Evolutionary conservation across 2,329 filamentous ascomycete species (phyloP).

Genomic region (Anisogramma anomala): DNA sequence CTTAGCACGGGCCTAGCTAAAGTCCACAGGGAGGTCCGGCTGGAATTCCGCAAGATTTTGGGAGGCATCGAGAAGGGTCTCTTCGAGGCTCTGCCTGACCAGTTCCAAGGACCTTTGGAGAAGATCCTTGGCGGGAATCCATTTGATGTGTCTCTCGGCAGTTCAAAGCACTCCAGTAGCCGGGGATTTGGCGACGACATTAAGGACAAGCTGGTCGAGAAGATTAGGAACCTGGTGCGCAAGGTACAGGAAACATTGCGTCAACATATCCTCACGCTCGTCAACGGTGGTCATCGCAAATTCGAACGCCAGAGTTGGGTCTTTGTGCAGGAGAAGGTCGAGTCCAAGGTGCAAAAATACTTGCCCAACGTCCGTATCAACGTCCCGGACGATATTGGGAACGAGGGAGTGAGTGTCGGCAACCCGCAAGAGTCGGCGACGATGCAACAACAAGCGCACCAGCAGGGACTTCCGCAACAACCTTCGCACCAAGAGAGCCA

Average conservation of each 20-base stretch:
- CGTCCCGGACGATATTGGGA: constrained; percentile 35
- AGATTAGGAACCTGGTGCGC: constrained; percentile 32
- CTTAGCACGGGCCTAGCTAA: constrained; percentile 32
- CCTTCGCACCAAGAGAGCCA: not conserved
- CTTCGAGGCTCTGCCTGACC: constrained; percentile 32
- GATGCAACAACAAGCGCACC: not conserved
- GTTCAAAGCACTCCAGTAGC: constrained; percentile 17
- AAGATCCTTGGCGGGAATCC: constrained; percentile 36
- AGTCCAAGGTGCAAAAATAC: constrained; percentile 34
- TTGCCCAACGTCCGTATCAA: constrained; percentile 33
- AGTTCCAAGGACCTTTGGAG: constrained; percentile 32
- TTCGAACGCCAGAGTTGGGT: constrained; percentile 35
- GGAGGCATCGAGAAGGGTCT: constrained; percentile 34
- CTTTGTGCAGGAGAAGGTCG: constrained; percentile 34
- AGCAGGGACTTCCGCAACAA: not conserved
- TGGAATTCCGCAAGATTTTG: constrained; percentile 34
- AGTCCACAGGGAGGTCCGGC: constrained; percentile 33
- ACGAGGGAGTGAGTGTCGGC: constrained; percentile 34
- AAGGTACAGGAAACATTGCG: constrained; percentile 36
- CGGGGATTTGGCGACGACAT: constrained; percentile 33
- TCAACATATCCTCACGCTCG: constrained; percentile 31
- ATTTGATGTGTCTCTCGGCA: constrained; percentile 30
- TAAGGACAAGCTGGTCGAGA: constrained; percentile 31
- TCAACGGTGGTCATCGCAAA: constrained; percentile 36
- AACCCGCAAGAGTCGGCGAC: not conserved